Evolutionary conservation across 2,329 filamentous ascomycete species (phyloP), one percentile per base, ranked within the genome.

Genomic region (Fusarium multiceps): DNA sequence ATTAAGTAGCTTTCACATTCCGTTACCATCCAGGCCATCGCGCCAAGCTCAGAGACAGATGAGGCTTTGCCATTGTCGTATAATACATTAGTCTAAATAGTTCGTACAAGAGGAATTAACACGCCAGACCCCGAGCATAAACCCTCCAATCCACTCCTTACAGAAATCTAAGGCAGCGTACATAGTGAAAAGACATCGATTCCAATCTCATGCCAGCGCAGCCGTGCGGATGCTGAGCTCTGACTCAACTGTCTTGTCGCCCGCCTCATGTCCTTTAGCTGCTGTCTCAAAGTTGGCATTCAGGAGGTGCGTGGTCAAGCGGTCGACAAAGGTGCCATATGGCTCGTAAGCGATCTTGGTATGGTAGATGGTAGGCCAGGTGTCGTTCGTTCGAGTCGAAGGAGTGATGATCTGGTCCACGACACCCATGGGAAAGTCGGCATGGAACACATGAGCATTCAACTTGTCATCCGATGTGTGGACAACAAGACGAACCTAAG

Each of bases 191-290:
- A 20, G 37, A 41, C n/a, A 41, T 11, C 7, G 3, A 6, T 20
- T 2, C 37, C 37, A 7, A 20, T 13, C 6, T 20, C n/a, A 41
- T 41, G 11, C 10, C 7, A 41, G 1, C 37, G 18, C 37, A 13
- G 37, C 6, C 6, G 18, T 41, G 10, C 18, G 18, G 7, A 3
- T 41, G 37, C 18, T 3, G 13, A 41, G 0, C 1, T 20, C 37
- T 11, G 37, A 4, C 18, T 3, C 10, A 41, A 8, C 18, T 4
- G 18, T 13, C 37, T 3, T 1, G 18, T 1, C 1, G 37, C 2
- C 18, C 2, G 18, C 2, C 18, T 41, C 18, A 41, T 41, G 4
- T 20, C 2, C 18, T 13, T 41, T 8, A 20, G 37, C 18, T n/a
- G 0, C 18, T 2, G 18, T 40, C 18, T 20, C 10, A 6, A 41